Percentiles rank a stretch among this genome's conserved stretches.
phyloP scores from a whole-genome alignment of 345 rosid genomes.

The Lepidium sativum region DNA sequence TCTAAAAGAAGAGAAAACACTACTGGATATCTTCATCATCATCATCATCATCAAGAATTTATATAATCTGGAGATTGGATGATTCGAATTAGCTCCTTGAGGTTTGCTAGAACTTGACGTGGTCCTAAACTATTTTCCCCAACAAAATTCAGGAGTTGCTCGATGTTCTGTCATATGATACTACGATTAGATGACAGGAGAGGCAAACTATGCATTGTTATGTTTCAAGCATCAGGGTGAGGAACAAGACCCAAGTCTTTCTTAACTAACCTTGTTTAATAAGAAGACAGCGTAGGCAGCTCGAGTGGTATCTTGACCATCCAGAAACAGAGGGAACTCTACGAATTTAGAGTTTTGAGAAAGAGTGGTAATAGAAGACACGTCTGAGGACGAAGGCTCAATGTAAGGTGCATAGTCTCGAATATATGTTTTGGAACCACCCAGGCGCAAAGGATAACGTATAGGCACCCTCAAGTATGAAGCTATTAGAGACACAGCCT shows the following conservation, averaged over 20 bases:
- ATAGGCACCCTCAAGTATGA: constrained; percentile 71
- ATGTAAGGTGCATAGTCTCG: constrained; percentile 60
- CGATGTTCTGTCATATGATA: constrained; percentile 55
- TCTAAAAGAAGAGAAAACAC: constrained; percentile 14
- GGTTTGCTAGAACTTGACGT: constrained; percentile 73
- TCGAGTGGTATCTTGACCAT: constrained; percentile 95
- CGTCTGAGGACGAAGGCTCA: constrained; percentile 53
- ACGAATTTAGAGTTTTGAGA: constrained; percentile 35
- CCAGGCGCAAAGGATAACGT: constrained; percentile 65
- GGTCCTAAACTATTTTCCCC: constrained; percentile 87
- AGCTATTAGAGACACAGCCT: constrained; percentile 68
- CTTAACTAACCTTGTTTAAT: constrained; percentile 66
- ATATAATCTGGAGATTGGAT: constrained; percentile 66
- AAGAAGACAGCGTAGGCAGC: constrained; percentile 96
- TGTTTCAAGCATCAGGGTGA: not conserved
- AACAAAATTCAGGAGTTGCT: constrained; percentile 81
- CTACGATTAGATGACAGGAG: not conserved
- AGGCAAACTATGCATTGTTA: not conserved
- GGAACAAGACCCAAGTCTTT: not conserved
- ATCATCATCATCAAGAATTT: constrained; percentile 35
- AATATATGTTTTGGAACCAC: constrained; percentile 82
- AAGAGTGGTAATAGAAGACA: constrained; percentile 29
- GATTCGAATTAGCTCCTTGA: constrained; percentile 75
- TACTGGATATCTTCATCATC: not conserved
- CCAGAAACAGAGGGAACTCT: constrained; percentile 85